Base-by-base conservation (phyloP, 768 basidiomycete species). In the Dioszegia crocea region DNA sequence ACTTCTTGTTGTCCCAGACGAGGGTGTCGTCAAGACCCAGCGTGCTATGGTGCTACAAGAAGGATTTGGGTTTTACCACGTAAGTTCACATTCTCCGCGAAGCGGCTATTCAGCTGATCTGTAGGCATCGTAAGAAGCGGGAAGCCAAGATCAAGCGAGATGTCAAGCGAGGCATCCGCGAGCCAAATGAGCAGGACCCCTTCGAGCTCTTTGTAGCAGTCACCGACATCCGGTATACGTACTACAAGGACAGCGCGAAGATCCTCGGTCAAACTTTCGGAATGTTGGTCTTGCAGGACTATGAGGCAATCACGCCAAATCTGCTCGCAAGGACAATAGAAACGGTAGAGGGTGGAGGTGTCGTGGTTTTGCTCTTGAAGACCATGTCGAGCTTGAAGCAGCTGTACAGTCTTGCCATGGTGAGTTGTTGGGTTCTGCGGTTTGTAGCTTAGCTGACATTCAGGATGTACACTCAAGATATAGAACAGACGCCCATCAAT, bases 11-110 rank as follows among this genome's bases (percentile, higher is more conserved):
- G 17, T 91, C 91, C 0, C 93, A 97, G 80, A 88, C 88, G 14
- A 83, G 88, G 54, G 86, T 91, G 1, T 91, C 89, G 21, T 88
- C 90, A 3, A 82, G 91, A 16, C 91, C 91, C 1, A 89, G 88
- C 6, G 92, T 96, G 1, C 79, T 98, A 61, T 99, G 96, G 96
- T 96, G 92, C 68, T 99, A 99, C 82, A 98, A 96, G 80, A 98
- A 97, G 75, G 93, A 98, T 38, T 82, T 99, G 0, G 94, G 93
- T 0, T 99, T 99, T 72, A 92, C 91, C 9, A 92, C 84, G 89
- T 88, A 66, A 64, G 85, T 80, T 27, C 14, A 33, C 33, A 21
- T 53, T 24, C 33, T 6, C 3, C 23, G 8, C 9, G 14, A 6
- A 17, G 1, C 17, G 24, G 8, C 38, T 29, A 24, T 30, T 39